phyloP scores from a whole-genome alignment of 1,284 basidiomycete genomes.

The Irpex sp. region DNA sequence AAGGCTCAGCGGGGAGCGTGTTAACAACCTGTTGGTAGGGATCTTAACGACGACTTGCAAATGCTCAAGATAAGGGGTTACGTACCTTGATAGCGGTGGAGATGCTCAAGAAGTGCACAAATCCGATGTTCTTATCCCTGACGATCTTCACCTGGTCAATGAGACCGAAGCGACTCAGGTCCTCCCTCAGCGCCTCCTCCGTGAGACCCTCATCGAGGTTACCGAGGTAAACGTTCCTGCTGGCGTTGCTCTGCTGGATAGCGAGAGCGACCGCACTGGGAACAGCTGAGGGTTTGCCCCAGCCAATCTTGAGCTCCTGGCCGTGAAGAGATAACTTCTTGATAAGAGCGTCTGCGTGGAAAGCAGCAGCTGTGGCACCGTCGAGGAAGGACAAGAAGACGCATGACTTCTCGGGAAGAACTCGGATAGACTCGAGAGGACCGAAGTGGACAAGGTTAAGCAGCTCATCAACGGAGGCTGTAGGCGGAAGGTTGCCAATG shows the following conservation, averaged over 20 bases:
- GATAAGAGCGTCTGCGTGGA: slow-evolving; percentile 92
- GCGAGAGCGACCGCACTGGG: slow-evolving; percentile 81
- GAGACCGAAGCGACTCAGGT: slow-evolving; percentile 85
- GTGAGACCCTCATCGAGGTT: slow-evolving; percentile 85
- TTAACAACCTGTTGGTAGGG: slow-evolving; percentile 72
- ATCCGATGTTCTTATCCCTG: slow-evolving; percentile 95
- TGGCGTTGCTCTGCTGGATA: slow-evolving; percentile 87
- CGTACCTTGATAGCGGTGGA: slow-evolving; percentile 86
- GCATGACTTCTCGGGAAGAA: slow-evolving; percentile 97
- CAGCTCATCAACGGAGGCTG: slow-evolving; percentile 95
- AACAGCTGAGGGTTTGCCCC: slow-evolving; percentile 91
- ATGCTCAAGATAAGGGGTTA: slow-evolving; percentile 12
- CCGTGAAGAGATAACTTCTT: slow-evolving; percentile 90
- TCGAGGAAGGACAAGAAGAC: slow-evolving; percentile 98
- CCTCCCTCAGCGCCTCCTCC: slow-evolving; percentile 86
- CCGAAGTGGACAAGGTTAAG: slow-evolving; percentile 98
- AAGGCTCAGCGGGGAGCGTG: slow-evolving; percentile 82
- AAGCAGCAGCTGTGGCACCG: slow-evolving; percentile 85
- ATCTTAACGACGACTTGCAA: neutral
- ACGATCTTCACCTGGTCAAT: slow-evolving; percentile 99
- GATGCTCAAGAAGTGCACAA: slow-evolving; percentile 95
- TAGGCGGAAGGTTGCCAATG: slow-evolving; percentile 94
- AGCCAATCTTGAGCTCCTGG: slow-evolving; percentile 93
- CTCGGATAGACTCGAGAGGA: slow-evolving; percentile 91
- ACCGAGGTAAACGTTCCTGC: slow-evolving; percentile 91